Percentiles rank a stretch among this genome's conserved stretches.
phyloP scores from a whole-genome alignment of 257 asterid genomes.

The Fraxinus anomala region DNA sequence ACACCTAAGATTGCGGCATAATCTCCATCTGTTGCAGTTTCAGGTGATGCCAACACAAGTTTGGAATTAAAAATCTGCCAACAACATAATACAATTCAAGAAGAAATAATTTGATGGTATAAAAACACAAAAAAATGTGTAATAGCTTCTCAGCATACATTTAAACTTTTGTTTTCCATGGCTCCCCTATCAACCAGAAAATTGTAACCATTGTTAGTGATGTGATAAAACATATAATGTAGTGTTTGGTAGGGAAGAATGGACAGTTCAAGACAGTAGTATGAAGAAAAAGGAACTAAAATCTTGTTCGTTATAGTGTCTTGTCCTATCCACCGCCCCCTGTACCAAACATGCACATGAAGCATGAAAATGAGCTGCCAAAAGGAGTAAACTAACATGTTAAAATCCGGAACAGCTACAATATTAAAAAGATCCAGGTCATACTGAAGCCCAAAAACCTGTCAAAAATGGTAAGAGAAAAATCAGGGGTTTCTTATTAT shows the following conservation, averaged over 20 bases:
- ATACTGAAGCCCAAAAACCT: constrained; percentile 97
- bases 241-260: not conserved
- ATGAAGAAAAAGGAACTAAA: constrained; percentile 71
- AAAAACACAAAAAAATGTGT: constrained; percentile 2
- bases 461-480: constrained; percentile 22
- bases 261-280: constrained; percentile 31
- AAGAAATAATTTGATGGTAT: not conserved
- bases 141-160: constrained; percentile 49
- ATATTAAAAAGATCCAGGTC: constrained; percentile 95
- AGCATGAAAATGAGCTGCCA: constrained; percentile 25
- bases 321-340: not conserved
- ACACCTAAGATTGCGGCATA: constrained; percentile 97
- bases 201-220: constrained; percentile 21
- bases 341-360: constrained; percentile 46
- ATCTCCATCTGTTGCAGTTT: constrained; percentile 92
- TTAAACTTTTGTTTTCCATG: constrained; percentile 98
- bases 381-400: constrained; percentile 59
- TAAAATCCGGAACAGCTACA: constrained; percentile 94
- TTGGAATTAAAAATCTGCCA: constrained; percentile 88
- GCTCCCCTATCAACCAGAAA: constrained; percentile 79
- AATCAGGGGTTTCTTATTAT: not conserved
- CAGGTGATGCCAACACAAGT: constrained; percentile 96
- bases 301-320: not conserved
- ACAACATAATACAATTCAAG: constrained; percentile 22
- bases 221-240: constrained; percentile 40